These are phyloP conservation scores for Neobulgaria alba DNA, from an alignment of 2,329 filamentous ascomycete genomes.

Conservation along the genomic window DNA sequence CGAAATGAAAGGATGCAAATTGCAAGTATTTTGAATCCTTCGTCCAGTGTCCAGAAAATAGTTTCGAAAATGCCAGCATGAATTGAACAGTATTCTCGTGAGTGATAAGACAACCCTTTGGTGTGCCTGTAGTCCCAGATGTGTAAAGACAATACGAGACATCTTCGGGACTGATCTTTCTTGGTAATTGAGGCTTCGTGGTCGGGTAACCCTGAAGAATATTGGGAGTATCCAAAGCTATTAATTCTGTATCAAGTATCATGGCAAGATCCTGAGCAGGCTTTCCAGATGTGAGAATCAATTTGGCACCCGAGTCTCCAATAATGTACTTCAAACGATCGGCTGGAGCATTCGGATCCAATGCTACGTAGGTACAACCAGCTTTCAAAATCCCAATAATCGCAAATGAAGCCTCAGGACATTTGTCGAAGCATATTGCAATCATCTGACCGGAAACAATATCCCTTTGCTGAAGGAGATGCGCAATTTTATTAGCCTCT, in stretches of 20 bases:
- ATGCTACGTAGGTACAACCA: slow-evolving; percentile 31
- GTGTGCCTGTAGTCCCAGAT: slow-evolving; percentile 31
- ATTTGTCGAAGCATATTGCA: slow-evolving; percentile 32
- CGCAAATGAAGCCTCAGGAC: slow-evolving; percentile 29
- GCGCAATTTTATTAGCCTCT: slow-evolving; percentile 64
- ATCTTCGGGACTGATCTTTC: slow-evolving; percentile 20
- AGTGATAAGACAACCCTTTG: slow-evolving; percentile 62
- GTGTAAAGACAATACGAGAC: slow-evolving; percentile 30
- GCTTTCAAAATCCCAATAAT: slow-evolving; percentile 31
- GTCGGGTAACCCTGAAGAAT: slow-evolving; percentile 9
- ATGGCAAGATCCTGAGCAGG: slow-evolving; percentile 33
- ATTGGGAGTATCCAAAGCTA: slow-evolving; percentile 23
- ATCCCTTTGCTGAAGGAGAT: slow-evolving; percentile 46
- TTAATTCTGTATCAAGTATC: slow-evolving; percentile 12
- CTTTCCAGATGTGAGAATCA: slow-evolving; percentile 50
- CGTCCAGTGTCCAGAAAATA: slow-evolving; percentile 72
- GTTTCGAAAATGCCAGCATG: slow-evolving; percentile 73
- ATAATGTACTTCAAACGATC: slow-evolving; percentile 28
- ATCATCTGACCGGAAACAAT: slow-evolving; percentile 42
- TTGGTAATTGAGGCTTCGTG: slow-evolving; percentile 20
- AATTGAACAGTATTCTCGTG: slow-evolving; percentile 86
- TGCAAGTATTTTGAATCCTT: slow-evolving; percentile 73
- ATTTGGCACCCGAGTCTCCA: slow-evolving; percentile 56
- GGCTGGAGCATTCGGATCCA: slow-evolving; percentile 32
- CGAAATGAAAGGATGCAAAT: slow-evolving; percentile 91